These are phyloP conservation scores for Phytophthora cactorum DNA, from an alignment of 352 stramenopile genomes.

Conservation along the genomic window DNA sequence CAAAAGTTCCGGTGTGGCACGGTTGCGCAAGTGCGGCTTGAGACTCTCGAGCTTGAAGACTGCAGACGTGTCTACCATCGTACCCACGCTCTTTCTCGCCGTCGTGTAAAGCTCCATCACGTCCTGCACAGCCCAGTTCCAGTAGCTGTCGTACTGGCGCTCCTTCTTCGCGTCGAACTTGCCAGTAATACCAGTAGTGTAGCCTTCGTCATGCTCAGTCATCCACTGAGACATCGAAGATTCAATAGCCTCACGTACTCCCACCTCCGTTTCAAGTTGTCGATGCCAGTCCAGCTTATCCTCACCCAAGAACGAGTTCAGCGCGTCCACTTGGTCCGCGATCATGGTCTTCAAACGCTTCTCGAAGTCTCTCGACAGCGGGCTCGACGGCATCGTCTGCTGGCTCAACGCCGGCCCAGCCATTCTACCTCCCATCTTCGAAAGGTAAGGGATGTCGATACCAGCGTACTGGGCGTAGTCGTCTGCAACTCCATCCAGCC, in stretches of 20 bases:
- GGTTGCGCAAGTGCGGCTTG: constrained; percentile 74
- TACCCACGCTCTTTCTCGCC: constrained; percentile 50
- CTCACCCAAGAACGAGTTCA: constrained; percentile 58
- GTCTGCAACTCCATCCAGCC: constrained; percentile 79
- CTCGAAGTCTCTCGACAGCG: constrained; percentile 55
- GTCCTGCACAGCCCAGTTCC: constrained; percentile 84
- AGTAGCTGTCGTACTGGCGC: constrained; percentile 80
- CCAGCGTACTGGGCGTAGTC: constrained; percentile 73
- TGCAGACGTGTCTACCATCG: constrained; percentile 36
- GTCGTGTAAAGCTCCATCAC: constrained; percentile 65
- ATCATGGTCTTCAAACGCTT: constrained; percentile 67
- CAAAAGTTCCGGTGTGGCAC: constrained; percentile 69
- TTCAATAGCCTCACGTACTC: constrained; percentile 64
- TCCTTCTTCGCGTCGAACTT: constrained; percentile 81
- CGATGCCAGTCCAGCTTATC: constrained; percentile 59
- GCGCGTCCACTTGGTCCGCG: constrained; percentile 53
- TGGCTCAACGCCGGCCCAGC: constrained; percentile 37
- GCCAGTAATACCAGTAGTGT: constrained; percentile 54
- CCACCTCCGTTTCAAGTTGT: constrained; percentile 58
- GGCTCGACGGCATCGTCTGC: constrained; percentile 36
- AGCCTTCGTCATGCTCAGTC: constrained; percentile 64
- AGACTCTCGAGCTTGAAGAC: constrained; percentile 57
- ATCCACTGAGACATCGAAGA: constrained; percentile 54
- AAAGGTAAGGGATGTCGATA: constrained; percentile 66
- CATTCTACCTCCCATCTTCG: constrained; percentile 46